These are phyloP conservation scores for Pulveroboletus ravenelii DNA, from an alignment of 768 basidiomycete species.

Conservation along the genomic window DNA sequence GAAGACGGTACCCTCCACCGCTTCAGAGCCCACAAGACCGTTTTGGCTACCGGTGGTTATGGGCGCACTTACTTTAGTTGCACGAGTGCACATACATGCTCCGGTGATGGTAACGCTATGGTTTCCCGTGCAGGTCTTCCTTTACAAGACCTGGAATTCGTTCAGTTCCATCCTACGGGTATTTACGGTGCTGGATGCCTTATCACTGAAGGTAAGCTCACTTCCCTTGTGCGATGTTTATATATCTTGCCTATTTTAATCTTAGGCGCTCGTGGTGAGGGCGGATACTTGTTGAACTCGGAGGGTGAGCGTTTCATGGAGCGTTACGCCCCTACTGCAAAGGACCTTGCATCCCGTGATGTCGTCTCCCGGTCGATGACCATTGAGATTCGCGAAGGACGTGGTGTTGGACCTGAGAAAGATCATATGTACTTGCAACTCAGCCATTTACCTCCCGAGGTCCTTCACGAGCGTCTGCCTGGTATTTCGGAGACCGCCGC, in stretches of 20 bases:
- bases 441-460: conserved; percentile 92
- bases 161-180: conserved; percentile 99
- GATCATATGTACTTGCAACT: conserved; percentile 97
- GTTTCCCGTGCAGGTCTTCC: conserved; percentile 94
- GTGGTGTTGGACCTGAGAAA: conserved; percentile 97
- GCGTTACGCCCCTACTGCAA: conserved; percentile 98
- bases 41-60: conserved; percentile 96
- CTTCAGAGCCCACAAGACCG: conserved; percentile 97
- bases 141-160: conserved; percentile 95
- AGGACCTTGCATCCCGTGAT: conserved; percentile 98
- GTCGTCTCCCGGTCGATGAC: conserved; percentile 99
- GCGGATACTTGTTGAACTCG: conserved; percentile 96
- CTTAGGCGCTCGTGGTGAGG: conserved; percentile 94
- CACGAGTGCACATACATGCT: conserved; percentile 98
- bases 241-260: background rate
- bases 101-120: conserved; percentile 99
- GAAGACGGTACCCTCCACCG: conserved; percentile 99
- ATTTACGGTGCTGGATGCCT: conserved; percentile 99
- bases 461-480: conserved; percentile 93
- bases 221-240: background rate
- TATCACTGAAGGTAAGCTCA: conserved; percentile 83
- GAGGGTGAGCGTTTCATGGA: conserved; percentile 99
- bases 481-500: conserved; percentile 99
- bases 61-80: conserved; percentile 98
- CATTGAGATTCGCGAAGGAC: conserved; percentile 96